Evolutionary conservation across 1,284 basidiomycete species (phyloP).

Genomic region (Apiotrichum montevideense): DNA sequence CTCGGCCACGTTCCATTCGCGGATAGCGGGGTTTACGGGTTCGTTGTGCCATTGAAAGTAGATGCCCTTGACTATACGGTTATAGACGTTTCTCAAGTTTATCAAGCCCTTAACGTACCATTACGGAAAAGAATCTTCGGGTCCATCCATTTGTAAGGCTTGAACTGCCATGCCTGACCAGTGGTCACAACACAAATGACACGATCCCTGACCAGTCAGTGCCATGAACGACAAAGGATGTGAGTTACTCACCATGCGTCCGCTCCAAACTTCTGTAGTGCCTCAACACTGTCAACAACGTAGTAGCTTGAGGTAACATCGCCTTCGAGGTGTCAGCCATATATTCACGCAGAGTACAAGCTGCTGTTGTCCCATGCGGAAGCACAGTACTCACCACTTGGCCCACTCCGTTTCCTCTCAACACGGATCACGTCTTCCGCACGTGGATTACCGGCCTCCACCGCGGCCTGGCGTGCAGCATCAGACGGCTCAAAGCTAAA

Average conservation of each 20-base stretch:
- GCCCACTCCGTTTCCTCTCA: slow-evolving; percentile 61
- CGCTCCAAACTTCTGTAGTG: slow-evolving; percentile 78
- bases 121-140: slow-evolving; percentile 87
- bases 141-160: slow-evolving; percentile 91
- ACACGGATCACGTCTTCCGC: slow-evolving; percentile 79
- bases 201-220: slow-evolving; percentile 56
- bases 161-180: slow-evolving; percentile 96
- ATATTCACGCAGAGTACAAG: slow-evolving; percentile 20
- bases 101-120: slow-evolving; percentile 53
- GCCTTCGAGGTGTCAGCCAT: slow-evolving; percentile 27
- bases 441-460: slow-evolving; percentile 60
- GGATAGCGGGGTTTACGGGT: slow-evolving; percentile 75
- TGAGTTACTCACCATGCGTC: slow-evolving; percentile 64
- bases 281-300: slow-evolving; percentile 88
- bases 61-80: slow-evolving; percentile 70
- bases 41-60: slow-evolving; percentile 92
- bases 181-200: slow-evolving; percentile 97
- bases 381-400: slow-evolving; percentile 16
- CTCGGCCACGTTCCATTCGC: slow-evolving; percentile 95
- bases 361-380: no score
- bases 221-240: neutral
- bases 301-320: slow-evolving; percentile 56
- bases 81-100: neutral
- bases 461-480: slow-evolving; percentile 54
- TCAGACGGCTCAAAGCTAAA: slow-evolving; percentile 71